Evolutionary conservation across 768 basidiomycete species (phyloP).

Genomic region (Dendrothele bispora): DNA sequence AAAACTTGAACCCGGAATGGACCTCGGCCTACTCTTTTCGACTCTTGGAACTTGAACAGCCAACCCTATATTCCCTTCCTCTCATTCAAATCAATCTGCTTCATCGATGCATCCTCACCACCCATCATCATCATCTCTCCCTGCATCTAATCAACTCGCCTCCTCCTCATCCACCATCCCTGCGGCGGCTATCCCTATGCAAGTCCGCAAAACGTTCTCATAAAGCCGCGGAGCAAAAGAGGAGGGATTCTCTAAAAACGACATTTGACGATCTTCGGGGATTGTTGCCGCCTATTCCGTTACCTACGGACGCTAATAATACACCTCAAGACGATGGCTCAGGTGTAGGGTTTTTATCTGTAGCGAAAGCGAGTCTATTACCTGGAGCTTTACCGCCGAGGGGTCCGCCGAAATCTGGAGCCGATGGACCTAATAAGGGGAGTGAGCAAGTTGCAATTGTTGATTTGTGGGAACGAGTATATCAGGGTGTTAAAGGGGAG

Average conservation of each 20-base stretch:
- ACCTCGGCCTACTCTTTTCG: too few species aligned
- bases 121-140: neutral
- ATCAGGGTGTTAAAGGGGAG: conserved; percentile 75
- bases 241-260: conserved; percentile 93
- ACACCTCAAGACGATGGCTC: conserved; percentile 1
- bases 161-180: conserved; percentile 2
- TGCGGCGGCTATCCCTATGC: conserved; percentile 31
- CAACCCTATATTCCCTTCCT: too few species aligned
- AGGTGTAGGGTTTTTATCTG: conserved; percentile 3
- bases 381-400: conserved; percentile 90
- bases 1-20: too few species aligned
- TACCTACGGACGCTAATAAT: conserved; percentile 67
- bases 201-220: conserved; percentile 78
- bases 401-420: conserved; percentile 80
- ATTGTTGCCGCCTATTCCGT: conserved; percentile 85
- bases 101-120: conserved; percentile 7
- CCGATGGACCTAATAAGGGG: conserved; percentile 94
- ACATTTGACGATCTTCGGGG: conserved; percentile 85
- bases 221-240: conserved; percentile 96
- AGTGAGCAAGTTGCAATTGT: conserved; percentile 89
- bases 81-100: conserved; percentile 10
- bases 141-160: neutral
- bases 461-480: conserved; percentile 90
- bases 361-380: conserved; percentile 48
- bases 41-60: too few species aligned